phyloP scores from a whole-genome alignment of 2,329 filamentous ascomycete genomes.

The Calonectria pteridis region DNA sequence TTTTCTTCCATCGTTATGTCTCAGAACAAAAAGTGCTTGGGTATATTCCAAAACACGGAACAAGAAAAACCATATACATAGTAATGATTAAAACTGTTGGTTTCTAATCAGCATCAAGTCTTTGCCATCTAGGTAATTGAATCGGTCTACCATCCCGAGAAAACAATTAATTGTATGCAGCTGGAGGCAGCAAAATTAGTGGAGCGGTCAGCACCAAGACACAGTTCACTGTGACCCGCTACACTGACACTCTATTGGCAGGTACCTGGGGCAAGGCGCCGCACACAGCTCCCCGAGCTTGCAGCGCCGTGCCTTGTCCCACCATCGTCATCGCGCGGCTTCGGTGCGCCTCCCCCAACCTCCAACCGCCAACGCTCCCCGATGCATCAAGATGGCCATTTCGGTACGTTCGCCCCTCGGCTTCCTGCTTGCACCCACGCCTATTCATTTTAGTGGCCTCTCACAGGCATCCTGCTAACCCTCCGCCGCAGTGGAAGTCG shows the following conservation, averaged over 20 bases:
- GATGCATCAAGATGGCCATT: constrained; percentile 52
- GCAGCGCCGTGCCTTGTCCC: constrained; percentile 37
- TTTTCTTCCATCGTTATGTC: neutral
- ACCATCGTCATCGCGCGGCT: constrained; percentile 49
- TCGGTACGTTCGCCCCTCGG: constrained; percentile 42
- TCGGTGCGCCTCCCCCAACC: constrained; percentile 33
- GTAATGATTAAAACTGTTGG: neutral
- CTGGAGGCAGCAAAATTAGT: neutral
- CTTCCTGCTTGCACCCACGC: neutral
- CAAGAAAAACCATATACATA: neutral
- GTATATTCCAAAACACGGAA: neutral
- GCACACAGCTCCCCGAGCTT: constrained; percentile 38
- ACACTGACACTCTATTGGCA: neutral
- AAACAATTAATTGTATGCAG: neutral
- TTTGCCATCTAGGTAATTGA: neutral
- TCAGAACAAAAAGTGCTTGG: neutral
- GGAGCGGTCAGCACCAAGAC: neutral
- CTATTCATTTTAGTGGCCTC: neutral
- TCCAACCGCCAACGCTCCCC: constrained; percentile 31
- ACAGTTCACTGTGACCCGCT: neutral
- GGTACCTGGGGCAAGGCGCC: constrained; percentile 32
- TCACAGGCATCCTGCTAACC: constrained; percentile 15
- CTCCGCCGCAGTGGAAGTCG: constrained; percentile 84
- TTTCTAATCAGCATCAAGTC: neutral
- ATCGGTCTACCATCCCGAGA: neutral